Percentiles rank a stretch among this genome's conserved stretches.
Evolutionary conservation across 805 yeast genomes (phyloP).

Genomic region (Hanseniaspora pseudoguilliermondii): DNA sequence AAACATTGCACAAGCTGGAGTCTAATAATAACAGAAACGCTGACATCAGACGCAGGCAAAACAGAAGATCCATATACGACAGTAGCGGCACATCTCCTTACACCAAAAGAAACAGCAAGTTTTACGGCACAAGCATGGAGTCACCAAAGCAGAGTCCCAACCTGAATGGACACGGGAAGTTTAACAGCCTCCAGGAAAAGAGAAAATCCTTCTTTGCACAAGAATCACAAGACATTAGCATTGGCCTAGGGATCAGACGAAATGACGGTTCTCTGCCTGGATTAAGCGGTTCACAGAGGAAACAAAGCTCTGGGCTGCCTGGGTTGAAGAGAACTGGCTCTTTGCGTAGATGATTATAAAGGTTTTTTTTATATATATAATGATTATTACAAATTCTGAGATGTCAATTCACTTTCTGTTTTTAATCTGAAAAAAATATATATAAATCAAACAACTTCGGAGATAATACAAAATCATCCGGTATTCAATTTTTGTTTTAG

Average conservation of each 20-base stretch:
- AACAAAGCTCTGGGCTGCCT: neutral
- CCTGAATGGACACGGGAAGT: neutral
- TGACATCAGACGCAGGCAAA: neutral
- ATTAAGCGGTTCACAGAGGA: neutral
- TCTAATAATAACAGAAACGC: neutral
- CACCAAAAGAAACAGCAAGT: conserved; percentile 5
- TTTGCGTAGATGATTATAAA: neutral
- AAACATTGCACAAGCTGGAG: neutral
- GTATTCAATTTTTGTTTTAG: too few species aligned
- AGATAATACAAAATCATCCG: too few species aligned
- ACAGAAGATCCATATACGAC: neutral
- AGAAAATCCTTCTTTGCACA: conserved; percentile 6
- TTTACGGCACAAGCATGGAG: conserved; percentile 3
- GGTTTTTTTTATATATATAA: too few species aligned
- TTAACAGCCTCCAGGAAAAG: neutral
- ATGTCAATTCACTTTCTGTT: too few species aligned
- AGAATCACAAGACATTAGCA: neutral
- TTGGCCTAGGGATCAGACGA: neutral
- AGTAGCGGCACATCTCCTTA: neutral
- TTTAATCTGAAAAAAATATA: too few species aligned
- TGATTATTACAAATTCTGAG: neutral
- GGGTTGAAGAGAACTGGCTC: conserved; percentile 3
- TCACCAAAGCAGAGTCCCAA: neutral
- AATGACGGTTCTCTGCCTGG: neutral
- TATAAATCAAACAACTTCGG: too few species aligned